A percentile compares a stretch with the other conserved stretches of the same genome.
Conservation (phyloP, 2,329 filamentous ascomycete species). For the Stagonosporopsis cucurbitacearum region DNA sequence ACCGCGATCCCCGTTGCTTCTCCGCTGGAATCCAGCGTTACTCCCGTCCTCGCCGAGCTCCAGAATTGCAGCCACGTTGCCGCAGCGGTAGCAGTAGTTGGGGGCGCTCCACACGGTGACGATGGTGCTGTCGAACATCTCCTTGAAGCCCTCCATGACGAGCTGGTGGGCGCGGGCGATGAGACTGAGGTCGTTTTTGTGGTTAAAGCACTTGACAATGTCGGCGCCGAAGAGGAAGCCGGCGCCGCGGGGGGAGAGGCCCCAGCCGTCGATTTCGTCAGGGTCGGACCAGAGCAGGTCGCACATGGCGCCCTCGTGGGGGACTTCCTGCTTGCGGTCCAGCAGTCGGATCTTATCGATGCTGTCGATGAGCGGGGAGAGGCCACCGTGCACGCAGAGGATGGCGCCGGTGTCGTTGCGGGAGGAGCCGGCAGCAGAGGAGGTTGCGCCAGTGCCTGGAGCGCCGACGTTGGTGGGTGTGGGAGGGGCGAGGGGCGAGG, state of each 20-base stretch:
- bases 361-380: constrained; percentile 88
- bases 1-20: constrained; percentile 72
- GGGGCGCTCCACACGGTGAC: constrained; percentile 95
- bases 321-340: constrained; percentile 94
- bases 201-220: constrained; percentile 94
- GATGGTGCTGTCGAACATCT: constrained; percentile 90
- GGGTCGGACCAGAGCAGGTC: constrained; percentile 98
- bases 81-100: constrained; percentile 67
- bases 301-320: constrained; percentile 98
- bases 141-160: constrained; percentile 99
- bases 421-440: constrained; percentile 64
- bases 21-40: constrained; percentile 55
- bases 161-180: constrained; percentile 96
- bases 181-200: constrained; percentile 87
- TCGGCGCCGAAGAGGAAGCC: constrained; percentile 95
- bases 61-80: constrained; percentile 81
- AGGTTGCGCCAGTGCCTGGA: constrained; percentile 79
- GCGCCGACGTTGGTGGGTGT: constrained; percentile 68
- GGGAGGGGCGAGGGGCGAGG: constrained; percentile 45
- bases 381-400: constrained; percentile 91
- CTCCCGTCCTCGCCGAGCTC: constrained; percentile 85
- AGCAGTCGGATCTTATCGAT: constrained; percentile 95
- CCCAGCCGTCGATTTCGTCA: constrained; percentile 98
- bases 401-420: constrained; percentile 70
- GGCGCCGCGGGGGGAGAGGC: constrained; percentile 88